Conservation (phyloP, 305 asterid species). For the Nicotiana rustica region DNA sequence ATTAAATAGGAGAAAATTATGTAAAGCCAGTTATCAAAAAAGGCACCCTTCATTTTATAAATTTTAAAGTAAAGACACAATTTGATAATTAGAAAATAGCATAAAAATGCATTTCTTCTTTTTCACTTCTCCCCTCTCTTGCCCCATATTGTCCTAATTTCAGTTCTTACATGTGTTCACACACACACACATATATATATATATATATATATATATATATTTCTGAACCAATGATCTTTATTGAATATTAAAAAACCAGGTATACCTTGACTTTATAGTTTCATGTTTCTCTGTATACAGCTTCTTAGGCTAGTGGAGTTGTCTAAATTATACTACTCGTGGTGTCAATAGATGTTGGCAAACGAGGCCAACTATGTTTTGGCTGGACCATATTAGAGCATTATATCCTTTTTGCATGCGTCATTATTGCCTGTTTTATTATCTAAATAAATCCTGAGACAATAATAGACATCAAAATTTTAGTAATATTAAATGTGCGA, state of each 20-base stretch:
- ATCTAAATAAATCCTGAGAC: neutral
- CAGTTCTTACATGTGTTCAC: neutral
- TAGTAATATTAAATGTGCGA: neutral
- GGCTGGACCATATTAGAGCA: neutral
- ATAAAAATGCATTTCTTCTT: no score
- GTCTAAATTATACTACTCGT: neutral
- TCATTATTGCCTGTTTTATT: neutral
- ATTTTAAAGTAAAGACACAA: neutral
- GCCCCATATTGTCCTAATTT: neutral
- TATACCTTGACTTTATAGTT: neutral
- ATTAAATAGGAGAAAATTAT: neutral
- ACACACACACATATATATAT: no score
- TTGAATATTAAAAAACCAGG: neutral
- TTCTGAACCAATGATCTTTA: no score
- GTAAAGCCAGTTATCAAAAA: neutral
- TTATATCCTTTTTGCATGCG: conserved; percentile 1
- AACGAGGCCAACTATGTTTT: neutral
- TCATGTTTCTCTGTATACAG: neutral
- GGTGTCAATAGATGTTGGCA: neutral
- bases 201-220: no score
- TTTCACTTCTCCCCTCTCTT: neutral
- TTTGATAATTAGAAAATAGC: neutral
- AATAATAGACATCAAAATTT: neutral
- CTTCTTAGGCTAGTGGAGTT: neutral
- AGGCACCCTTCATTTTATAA: neutral